Conservation (phyloP, 2,329 filamentous ascomycete genomes). For the Hymenoscyphus linearis region DNA sequence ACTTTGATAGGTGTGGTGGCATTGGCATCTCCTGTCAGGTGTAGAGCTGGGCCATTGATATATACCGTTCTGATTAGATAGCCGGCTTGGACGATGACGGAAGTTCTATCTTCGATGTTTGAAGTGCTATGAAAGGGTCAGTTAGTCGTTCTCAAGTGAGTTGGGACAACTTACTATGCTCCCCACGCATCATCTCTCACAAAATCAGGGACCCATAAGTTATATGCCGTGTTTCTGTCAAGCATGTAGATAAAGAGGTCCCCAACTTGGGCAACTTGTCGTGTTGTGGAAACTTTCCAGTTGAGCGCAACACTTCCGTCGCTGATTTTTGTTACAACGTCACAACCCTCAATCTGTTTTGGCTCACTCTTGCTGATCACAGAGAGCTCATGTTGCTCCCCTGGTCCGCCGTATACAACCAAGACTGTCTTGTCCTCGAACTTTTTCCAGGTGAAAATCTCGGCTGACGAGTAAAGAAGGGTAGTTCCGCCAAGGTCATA, state of each 20-base stretch:
- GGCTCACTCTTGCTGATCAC: conserved; percentile 35
- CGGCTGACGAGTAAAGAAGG: conserved; percentile 63
- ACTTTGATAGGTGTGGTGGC: conserved; percentile 62
- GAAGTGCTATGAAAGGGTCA: conserved; percentile 21
- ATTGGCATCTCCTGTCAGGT: conserved; percentile 68
- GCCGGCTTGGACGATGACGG: conserved; percentile 56
- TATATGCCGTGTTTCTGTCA: conserved; percentile 63
- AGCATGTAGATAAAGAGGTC: conserved; percentile 27
- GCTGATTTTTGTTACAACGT: conserved; percentile 31
- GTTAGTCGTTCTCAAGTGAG: background rate
- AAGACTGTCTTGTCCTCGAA: conserved; percentile 54
- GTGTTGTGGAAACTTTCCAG: conserved; percentile 50
- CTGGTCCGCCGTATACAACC: conserved; percentile 57
- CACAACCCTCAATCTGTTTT: conserved; percentile 29
- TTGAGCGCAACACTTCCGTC: conserved; percentile 44
- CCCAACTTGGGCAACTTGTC: conserved; percentile 46
- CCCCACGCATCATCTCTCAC: conserved; percentile 35
- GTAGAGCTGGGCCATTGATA: conserved; percentile 49
- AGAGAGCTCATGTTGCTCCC: conserved; percentile 59
- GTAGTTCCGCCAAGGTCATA: conserved; percentile 56
- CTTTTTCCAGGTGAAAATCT: conserved; percentile 65
- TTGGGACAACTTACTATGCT: conserved; percentile 25
- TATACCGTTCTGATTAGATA: conserved; percentile 60
- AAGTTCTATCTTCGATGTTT: conserved; percentile 34
- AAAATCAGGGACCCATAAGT: conserved; percentile 61